These are phyloP conservation scores for Leccinellum luteum DNA, from an alignment of 768 basidiomycete species.

Conservation along the genomic window DNA sequence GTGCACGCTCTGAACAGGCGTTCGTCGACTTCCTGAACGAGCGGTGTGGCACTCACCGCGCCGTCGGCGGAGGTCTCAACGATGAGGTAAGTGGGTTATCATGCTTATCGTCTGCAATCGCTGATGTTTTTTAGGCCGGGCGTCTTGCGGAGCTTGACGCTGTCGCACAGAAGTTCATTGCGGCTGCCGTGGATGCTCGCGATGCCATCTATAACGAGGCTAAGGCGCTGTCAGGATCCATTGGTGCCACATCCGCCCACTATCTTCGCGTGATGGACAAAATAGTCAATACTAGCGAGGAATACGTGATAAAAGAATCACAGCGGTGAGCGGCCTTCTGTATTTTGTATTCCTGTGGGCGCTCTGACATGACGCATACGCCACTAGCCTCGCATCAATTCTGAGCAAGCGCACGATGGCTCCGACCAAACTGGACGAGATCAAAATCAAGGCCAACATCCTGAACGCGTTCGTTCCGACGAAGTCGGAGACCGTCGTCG, in stretches of 20 bases:
- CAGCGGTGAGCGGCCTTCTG: constrained; percentile 56
- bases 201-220: constrained; percentile 68
- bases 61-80: constrained; percentile 77
- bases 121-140: constrained; percentile 62
- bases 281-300: constrained; percentile 63
- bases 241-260: constrained; percentile 59
- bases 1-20: constrained; percentile 68
- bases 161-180: constrained; percentile 74
- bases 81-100: constrained; percentile 47
- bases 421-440: constrained; percentile 83
- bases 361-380: constrained; percentile 2
- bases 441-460: constrained; percentile 90
- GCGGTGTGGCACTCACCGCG: constrained; percentile 82
- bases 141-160: constrained; percentile 73
- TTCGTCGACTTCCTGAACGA: constrained; percentile 81
- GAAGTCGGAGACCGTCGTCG: constrained; percentile 35
- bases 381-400: constrained; percentile 65
- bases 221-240: constrained; percentile 41
- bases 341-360: neutral
- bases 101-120: neutral
- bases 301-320: constrained; percentile 82
- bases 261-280: constrained; percentile 94
- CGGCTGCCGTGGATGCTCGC: constrained; percentile 53
- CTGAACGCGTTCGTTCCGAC: constrained; percentile 55
- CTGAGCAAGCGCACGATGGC: constrained; percentile 77